phyloP scores from a whole-genome alignment of 306 rosid species.

The Senna tora region DNA sequence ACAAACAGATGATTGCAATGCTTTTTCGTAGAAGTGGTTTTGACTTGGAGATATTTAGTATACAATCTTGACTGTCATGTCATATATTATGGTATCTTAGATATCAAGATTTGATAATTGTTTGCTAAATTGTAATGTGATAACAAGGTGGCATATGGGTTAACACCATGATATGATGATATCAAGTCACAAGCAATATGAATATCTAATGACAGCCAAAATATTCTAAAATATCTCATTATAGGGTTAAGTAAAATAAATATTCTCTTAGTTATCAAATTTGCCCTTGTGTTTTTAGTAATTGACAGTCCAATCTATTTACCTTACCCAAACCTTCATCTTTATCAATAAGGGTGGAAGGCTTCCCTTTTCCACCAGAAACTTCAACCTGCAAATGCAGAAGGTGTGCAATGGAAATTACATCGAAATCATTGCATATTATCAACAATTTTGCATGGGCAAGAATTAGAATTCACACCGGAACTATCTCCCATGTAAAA shows the following conservation, averaged over 20 bases:
- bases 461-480: slow-evolving; percentile 56
- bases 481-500: slow-evolving; percentile 88
- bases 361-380: slow-evolving; percentile 71
- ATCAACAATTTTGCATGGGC: slow-evolving; percentile 4
- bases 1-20: neutral
- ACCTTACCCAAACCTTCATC: slow-evolving; percentile 93
- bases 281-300: no score
- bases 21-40: slow-evolving; percentile 10
- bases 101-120: no score
- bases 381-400: slow-evolving; percentile 69
- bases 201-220: no score
- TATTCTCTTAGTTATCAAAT: no score
- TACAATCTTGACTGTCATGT: no score
- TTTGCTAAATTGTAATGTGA: no score
- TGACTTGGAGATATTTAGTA: neutral
- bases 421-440: slow-evolving; percentile 6
- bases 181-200: no score
- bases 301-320: slow-evolving; percentile 27
- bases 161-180: no score
- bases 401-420: slow-evolving; percentile 38
- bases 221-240: no score
- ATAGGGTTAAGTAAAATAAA: no score
- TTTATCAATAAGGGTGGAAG: slow-evolving; percentile 59
- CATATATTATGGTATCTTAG: no score
- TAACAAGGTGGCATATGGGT: no score